Conservation (phyloP, 768 basidiomycete genomes). For the Tulasnella sp. region DNA sequence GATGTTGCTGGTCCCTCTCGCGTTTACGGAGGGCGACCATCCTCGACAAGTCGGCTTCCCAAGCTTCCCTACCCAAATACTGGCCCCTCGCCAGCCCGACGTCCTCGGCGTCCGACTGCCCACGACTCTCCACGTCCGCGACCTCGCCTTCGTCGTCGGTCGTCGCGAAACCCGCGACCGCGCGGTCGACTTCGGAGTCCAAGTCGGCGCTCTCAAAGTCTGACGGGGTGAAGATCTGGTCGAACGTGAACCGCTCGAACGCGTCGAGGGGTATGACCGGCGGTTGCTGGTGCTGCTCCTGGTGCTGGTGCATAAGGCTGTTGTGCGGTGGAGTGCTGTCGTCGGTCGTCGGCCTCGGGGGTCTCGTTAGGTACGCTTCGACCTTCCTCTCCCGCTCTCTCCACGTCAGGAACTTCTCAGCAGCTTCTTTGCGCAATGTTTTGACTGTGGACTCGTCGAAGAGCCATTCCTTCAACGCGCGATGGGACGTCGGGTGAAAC, state of each 20-base stretch:
- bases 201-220: neutral
- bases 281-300: too few species aligned
- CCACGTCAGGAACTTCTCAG: slow-evolving; percentile 1
- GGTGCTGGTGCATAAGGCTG: neutral
- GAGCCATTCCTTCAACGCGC: slow-evolving; percentile 1
- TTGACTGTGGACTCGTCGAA: neutral
- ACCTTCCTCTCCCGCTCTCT: neutral
- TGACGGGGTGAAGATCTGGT: neutral
- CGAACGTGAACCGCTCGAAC: slow-evolving; percentile 1
- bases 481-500: slow-evolving; percentile 7
- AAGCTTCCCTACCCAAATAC: neutral
- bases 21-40: neutral
- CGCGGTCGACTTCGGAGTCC: neutral
- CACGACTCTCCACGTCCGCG: neutral
- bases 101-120: neutral
- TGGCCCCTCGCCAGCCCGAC: too few species aligned
- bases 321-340: neutral
- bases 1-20: neutral
- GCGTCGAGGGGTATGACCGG: neutral
- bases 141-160: neutral
- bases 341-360: neutral
- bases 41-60: neutral
- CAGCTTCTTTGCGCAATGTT: neutral
- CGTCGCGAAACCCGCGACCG: neutral
- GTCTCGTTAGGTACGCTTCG: neutral